Evolutionary conservation across 2,329 filamentous ascomycete genomes (phyloP).

Genomic region (Didymella keratinophila): DNA sequence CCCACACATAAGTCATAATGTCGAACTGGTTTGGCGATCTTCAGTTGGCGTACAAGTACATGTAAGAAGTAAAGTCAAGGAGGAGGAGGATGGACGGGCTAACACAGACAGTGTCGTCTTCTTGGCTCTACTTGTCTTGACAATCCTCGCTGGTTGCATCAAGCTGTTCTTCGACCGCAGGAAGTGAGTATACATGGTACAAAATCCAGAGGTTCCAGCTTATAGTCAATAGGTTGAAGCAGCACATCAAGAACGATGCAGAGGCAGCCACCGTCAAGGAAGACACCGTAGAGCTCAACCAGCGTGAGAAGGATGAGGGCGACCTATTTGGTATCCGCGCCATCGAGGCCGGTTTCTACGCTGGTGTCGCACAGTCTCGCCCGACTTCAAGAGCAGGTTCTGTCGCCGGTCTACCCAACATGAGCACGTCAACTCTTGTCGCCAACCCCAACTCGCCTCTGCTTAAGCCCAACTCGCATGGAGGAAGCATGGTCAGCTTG

Average conservation of each 20-base stretch:
- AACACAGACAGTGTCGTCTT: slow-evolving; percentile 45
- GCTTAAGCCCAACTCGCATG: slow-evolving; percentile 40
- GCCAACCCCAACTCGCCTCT: slow-evolving; percentile 44
- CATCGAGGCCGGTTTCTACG: slow-evolving; percentile 53
- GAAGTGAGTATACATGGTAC: slow-evolving; percentile 34
- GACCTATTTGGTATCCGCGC: slow-evolving; percentile 53
- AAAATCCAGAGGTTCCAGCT: slow-evolving; percentile 7
- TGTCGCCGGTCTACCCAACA: slow-evolving; percentile 33
- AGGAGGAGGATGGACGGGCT: slow-evolving; percentile 8
- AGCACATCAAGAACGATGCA: slow-evolving; percentile 33
- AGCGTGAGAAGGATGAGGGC: slow-evolving; percentile 50
- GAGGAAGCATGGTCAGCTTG: slow-evolving; percentile 46
- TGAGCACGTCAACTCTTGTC: slow-evolving; percentile 48
- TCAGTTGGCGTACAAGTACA: slow-evolving; percentile 50
- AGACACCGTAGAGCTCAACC: slow-evolving; percentile 47
- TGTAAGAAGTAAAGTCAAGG: slow-evolving; percentile 30
- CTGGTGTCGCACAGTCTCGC: slow-evolving; percentile 51
- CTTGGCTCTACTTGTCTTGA: slow-evolving; percentile 38
- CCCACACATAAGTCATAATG: slow-evolving; percentile 31
- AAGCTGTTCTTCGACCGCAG: slow-evolving; percentile 48
- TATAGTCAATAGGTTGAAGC: slow-evolving; percentile 39
- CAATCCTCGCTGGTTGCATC: slow-evolving; percentile 43
- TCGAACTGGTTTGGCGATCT: slow-evolving; percentile 47
- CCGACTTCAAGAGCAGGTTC: slow-evolving; percentile 49
- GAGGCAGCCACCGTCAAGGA: slow-evolving; percentile 43